These are phyloP conservation scores for Cornus kousa DNA, from an alignment of 148 eudicot species.

Conservation along the genomic window DNA sequence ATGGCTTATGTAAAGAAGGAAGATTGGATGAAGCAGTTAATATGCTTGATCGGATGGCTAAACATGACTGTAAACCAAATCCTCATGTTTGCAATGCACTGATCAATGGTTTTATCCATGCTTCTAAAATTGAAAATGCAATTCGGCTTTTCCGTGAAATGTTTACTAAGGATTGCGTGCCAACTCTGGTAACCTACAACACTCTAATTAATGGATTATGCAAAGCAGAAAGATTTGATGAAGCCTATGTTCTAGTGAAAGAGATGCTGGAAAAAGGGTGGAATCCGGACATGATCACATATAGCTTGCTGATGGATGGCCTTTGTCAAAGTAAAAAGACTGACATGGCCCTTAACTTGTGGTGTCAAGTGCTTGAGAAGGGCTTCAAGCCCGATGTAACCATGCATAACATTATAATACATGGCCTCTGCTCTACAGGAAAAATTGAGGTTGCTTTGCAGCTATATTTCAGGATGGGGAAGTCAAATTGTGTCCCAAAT, in stretches of 20 bases:
- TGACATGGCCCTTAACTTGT: constrained; percentile 60
- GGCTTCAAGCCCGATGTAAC: constrained; percentile 75
- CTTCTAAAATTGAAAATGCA: constrained; percentile 59
- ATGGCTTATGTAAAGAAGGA: constrained; percentile 54
- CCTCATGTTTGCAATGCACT: constrained; percentile 59
- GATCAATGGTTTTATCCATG: constrained; percentile 57
- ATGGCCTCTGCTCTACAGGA: constrained; percentile 74
- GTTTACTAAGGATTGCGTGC: constrained; percentile 43
- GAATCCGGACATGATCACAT: constrained; percentile 64
- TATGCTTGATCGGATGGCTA: constrained; percentile 42
- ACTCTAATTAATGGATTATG: constrained; percentile 72
- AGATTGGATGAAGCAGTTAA: constrained; percentile 58
- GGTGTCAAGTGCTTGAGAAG: constrained; percentile 54
- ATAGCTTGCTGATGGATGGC: constrained; percentile 71
- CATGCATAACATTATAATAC: constrained; percentile 82
- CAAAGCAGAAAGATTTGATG: constrained; percentile 57
- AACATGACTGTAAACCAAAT: constrained; percentile 50
- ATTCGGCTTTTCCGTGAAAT: constrained; percentile 44
- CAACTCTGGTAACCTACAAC: constrained; percentile 69
- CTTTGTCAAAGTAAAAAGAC: constrained; percentile 58
- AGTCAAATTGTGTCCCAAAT: constrained; percentile 51
- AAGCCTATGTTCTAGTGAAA: constrained; percentile 64
- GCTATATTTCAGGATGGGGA: constrained; percentile 54
- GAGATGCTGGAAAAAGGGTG: constrained; percentile 75
- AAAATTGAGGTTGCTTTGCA: constrained; percentile 61